phyloP scores from a whole-genome alignment of 108 stramenopile genomes.

The Discostella pseudostelligera region DNA sequence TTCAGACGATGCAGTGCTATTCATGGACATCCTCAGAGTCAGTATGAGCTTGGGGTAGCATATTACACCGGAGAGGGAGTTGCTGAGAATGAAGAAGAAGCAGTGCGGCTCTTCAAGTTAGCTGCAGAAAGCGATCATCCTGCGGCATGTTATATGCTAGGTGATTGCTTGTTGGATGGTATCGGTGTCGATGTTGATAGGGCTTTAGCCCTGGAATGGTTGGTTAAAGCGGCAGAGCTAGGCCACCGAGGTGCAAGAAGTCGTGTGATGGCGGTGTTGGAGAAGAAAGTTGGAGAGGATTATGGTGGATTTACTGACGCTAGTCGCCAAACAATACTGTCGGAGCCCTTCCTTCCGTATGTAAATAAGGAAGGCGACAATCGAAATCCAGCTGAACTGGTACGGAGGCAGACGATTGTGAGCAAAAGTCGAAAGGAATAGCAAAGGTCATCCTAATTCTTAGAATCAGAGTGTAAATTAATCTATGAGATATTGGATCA shows the following conservation, averaged over 20 bases:
- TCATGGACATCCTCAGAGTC: conserved; percentile 43
- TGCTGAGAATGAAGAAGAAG: conserved; percentile 49
- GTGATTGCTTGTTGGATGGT: conserved; percentile 64
- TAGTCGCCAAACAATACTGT: conserved; percentile 38
- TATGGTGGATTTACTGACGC: conserved; percentile 48
- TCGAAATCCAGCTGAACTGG: conserved; percentile 43
- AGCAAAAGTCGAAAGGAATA: conserved; percentile 39
- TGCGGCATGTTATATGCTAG: conserved; percentile 68
- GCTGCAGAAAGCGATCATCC: conserved; percentile 57
- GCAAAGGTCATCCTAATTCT: neutral
- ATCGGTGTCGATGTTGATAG: conserved; percentile 48
- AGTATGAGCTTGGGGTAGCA: conserved; percentile 59
- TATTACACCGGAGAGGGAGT: conserved; percentile 61
- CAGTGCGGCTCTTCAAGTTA: conserved; percentile 39
- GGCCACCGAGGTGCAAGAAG: conserved; percentile 64
- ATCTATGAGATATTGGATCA: neutral
- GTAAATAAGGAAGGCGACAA: conserved; percentile 25
- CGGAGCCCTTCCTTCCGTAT: conserved; percentile 27
- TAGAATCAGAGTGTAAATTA: neutral
- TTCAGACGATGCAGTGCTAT: conserved; percentile 35
- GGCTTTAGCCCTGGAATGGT: conserved; percentile 56
- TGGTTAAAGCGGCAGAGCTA: conserved; percentile 55
- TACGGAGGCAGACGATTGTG: conserved; percentile 50
- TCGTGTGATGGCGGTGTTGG: conserved; percentile 58
- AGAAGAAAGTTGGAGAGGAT: conserved; percentile 42